Conservation (phyloP, 768 basidiomycete species). For the Termitomyces bulborhizus region DNA sequence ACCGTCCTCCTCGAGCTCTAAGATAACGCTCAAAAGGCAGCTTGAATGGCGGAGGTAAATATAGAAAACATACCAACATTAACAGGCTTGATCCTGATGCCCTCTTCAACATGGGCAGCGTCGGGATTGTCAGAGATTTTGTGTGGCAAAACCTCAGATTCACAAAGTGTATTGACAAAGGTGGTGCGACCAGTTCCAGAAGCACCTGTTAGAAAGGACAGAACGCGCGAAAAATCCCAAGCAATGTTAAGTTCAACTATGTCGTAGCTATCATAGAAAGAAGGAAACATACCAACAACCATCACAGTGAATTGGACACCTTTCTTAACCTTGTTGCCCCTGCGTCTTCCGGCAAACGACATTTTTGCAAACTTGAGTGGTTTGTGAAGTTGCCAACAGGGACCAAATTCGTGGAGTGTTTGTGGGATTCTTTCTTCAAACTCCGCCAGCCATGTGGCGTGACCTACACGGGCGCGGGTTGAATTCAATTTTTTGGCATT, state of each 20-base stretch:
- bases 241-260: not conserved
- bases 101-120: constrained; percentile 89
- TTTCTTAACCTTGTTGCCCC: constrained; percentile 97
- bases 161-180: constrained; percentile 99
- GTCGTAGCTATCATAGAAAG: not conserved
- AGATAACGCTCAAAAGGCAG: constrained; percentile 4
- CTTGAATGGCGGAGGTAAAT: not conserved
- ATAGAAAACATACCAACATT: constrained; percentile 69
- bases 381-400: constrained; percentile 22
- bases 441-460: constrained; percentile 30
- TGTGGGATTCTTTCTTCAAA: constrained; percentile 28
- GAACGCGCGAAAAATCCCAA: constrained; percentile 16
- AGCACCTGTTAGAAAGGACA: constrained; percentile 55
- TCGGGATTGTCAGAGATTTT: constrained; percentile 81
- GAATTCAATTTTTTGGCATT: not conserved
- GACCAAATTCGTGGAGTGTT: constrained; percentile 24
- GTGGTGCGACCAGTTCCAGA: constrained; percentile 97
- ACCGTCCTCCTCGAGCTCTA: constrained; percentile 97
- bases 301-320: constrained; percentile 97
- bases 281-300: constrained; percentile 86
- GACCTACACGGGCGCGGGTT: constrained; percentile 19
- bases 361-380: constrained; percentile 33
- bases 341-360: constrained; percentile 83
- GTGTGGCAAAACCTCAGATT: constrained; percentile 86
- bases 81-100: constrained; percentile 90